Evolutionary conservation across 176 grass and related monocot species (phyloP), one percentile per base, ranked within the genome.

Genomic region (Oryza glaberrima): DNA sequence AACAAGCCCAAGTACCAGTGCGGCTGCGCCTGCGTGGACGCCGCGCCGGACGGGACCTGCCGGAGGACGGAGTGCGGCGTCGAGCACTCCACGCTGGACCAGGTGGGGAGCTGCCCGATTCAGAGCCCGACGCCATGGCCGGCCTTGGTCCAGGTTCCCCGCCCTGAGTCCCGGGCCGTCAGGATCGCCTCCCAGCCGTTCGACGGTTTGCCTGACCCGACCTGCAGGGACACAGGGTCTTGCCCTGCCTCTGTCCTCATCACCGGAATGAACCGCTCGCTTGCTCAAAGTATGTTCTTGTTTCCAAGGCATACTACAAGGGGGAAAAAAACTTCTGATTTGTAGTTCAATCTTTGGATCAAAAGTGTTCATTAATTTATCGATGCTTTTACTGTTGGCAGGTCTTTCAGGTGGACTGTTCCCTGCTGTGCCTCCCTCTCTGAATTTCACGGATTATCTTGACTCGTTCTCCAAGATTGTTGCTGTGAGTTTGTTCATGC

Each of bases 1-100:
- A 86, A 90, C 89, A 93, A 87, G 85, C 85, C 89, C 87, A 89
- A 89, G 88, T 87, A 95, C 79, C 79, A 73, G n/a, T 98, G 91
- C 51, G 96, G 93, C 7, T 98, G 96, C 69, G 77, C 65, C 1
- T 90, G 88, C 85, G 79, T 91, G 36, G 84, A 88, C 7, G 17
- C 79, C 30, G 88, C 66, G 7, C 87, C n/a, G 2, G 88, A 72
- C 2, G 89, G 70, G 7, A 23, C n/a, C 9, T 96, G 91, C 81
- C 75, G 88, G 81, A 84, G 84, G 73, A 92, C 89, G 4, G 87
- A 90, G 47, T 95, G 96, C 73, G 93, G 96, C 71, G 64, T 80
- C 60, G 87, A 94, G 83, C 28, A 92, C 93, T 98, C 96, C 5
- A 90, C 93, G 14, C 80, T 94, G 20, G 91, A 94, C 65, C 93